These are phyloP conservation scores for Hypoxylon sp. DNA, from an alignment of 2,329 filamentous ascomycete species.

Conservation along the genomic window DNA sequence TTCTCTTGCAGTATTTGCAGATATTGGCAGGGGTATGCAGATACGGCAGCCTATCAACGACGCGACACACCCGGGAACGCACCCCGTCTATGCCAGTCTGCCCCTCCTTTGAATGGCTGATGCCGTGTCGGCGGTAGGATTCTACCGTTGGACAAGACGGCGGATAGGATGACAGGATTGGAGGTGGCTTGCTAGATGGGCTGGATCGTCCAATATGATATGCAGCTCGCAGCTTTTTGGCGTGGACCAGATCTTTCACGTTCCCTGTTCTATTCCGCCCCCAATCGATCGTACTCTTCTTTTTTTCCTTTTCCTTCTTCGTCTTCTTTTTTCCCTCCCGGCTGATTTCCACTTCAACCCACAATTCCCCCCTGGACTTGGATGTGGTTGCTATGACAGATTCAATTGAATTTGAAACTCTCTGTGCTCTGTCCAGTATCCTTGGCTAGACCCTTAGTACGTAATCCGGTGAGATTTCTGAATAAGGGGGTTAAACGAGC, in stretches of 20 bases:
- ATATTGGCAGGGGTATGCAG: constrained; percentile 37
- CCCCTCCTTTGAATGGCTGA: constrained; percentile 40
- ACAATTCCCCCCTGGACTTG: constrained; percentile 21
- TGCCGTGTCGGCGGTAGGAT: constrained; percentile 35
- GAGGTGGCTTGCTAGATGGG: constrained; percentile 30
- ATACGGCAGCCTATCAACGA: constrained; percentile 40
- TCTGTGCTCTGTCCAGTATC: constrained; percentile 7
- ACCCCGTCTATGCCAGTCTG: constrained; percentile 21
- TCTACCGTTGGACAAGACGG: constrained; percentile 38
- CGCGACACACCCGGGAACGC: constrained; percentile 31
- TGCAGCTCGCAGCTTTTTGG: constrained; percentile 35
- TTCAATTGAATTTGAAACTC: constrained; percentile 28
- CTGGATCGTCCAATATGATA: constrained; percentile 40
- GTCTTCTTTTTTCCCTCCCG: constrained; percentile 19
- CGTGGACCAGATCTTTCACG: constrained; percentile 38
- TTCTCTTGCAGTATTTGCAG: constrained; percentile 31
- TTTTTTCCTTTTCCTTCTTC: constrained; percentile 21
- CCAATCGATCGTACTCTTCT: constrained; percentile 25
- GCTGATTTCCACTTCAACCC: constrained; percentile 31
- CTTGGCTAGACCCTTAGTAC: constrained; percentile 12
- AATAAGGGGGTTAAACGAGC: constrained; percentile 14
- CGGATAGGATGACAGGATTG: constrained; percentile 41
- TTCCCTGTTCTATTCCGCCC: constrained; percentile 29
- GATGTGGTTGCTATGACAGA: constrained; percentile 12
- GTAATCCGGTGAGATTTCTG: constrained; percentile 14